These are phyloP conservation scores for Ascochyta rabiei DNA, from an alignment of 2,329 filamentous ascomycete genomes.

Conservation along the genomic window DNA sequence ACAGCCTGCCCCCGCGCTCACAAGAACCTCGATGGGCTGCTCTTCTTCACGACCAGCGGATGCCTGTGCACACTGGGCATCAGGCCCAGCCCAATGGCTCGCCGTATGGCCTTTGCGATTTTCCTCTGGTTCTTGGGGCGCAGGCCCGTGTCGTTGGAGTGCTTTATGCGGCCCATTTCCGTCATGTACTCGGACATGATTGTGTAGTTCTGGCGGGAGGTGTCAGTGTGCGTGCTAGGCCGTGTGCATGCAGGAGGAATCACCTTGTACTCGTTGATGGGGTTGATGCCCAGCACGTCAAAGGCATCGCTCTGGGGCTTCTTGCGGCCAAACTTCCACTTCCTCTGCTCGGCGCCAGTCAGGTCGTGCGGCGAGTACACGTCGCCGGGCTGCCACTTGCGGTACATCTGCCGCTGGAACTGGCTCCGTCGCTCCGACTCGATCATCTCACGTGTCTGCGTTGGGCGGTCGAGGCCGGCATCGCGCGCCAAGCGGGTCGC, in stretches of 20 bases:
- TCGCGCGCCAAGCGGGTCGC: constrained; percentile 26
- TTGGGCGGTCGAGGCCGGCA: constrained; percentile 28
- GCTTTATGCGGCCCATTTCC: constrained; percentile 81
- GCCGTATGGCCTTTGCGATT: constrained; percentile 88
- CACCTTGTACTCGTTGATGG: constrained; percentile 87
- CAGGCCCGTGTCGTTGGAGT: constrained; percentile 76
- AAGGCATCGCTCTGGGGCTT: constrained; percentile 71
- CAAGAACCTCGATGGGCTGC: constrained; percentile 28
- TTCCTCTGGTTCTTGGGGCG: constrained; percentile 89
- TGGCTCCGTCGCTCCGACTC: constrained; percentile 49
- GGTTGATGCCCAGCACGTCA: constrained; percentile 79
- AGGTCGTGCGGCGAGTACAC: constrained; percentile 92
- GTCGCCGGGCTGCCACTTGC: constrained; percentile 78
- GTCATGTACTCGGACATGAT: constrained; percentile 90
- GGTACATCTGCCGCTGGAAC: constrained; percentile 68
- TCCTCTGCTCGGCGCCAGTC: constrained; percentile 75
- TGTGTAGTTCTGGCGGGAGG: constrained; percentile 75
- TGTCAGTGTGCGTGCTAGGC: constrained; percentile 6
- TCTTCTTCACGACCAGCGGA: constrained; percentile 58
- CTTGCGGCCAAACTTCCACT: constrained; percentile 68
- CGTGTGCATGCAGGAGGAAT: constrained; percentile 19
- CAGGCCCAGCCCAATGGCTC: constrained; percentile 85
- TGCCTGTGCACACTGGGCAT: constrained; percentile 92
- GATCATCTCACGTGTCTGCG: constrained; percentile 29
- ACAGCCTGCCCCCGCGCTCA: constrained; percentile 8